These are phyloP conservation scores for Tieghemostelium lacteum DNA, from an alignment of 78 protist species.

Conservation along the genomic window DNA sequence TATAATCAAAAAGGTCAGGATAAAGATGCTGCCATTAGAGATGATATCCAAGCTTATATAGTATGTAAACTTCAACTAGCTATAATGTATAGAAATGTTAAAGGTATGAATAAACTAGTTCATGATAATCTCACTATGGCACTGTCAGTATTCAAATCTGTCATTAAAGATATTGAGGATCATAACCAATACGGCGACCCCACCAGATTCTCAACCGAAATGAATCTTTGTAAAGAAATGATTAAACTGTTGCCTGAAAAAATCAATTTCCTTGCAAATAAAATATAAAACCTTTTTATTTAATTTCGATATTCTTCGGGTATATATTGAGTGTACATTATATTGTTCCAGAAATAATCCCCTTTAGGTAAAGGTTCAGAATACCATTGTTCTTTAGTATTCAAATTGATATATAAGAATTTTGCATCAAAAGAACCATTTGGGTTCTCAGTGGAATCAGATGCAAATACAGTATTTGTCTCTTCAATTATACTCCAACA, in stretches of 20 bases:
- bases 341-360: no score
- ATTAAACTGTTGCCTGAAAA: slow-evolving; percentile 5
- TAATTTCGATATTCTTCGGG: no score
- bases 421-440: no score
- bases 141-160: not conserved
- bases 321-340: no score
- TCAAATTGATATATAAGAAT: no score
- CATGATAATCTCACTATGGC: not conserved
- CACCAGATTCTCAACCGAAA: not conserved
- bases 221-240: slow-evolving; percentile 1
- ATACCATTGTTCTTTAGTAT: no score
- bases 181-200: not conserved
- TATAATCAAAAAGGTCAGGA: not conserved
- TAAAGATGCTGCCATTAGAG: not conserved
- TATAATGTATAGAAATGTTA: slow-evolving; percentile 18
- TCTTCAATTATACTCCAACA: no score
- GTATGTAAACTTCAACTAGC: slow-evolving; percentile 5
- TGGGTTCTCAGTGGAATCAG: no score
- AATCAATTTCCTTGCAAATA: not conserved
- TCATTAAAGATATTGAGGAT: not conserved
- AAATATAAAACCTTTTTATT: no score
- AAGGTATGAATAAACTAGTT: slow-evolving; percentile 28
- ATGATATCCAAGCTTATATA: slow-evolving; percentile 8
- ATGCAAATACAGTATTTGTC: no score
- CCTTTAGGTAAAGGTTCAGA: no score